These are phyloP conservation scores for Colletotrichum plurivorum DNA, from an alignment of 2,329 filamentous ascomycete genomes.

Conservation along the genomic window DNA sequence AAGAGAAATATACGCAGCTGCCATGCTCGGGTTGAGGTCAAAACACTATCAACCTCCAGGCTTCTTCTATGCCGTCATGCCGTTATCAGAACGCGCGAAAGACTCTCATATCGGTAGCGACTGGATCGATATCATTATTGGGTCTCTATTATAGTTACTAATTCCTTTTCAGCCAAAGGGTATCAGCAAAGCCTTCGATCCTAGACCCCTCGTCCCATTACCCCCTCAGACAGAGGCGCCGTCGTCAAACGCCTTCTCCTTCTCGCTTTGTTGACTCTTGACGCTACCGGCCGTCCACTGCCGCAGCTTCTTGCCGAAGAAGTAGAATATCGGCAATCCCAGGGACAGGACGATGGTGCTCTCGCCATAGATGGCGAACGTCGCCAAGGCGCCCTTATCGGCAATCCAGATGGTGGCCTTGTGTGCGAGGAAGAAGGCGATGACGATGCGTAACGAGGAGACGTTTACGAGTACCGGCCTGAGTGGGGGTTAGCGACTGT, in stretches of 20 bases:
- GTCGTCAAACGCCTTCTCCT: conserved; percentile 28
- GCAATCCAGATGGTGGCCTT: conserved; percentile 47
- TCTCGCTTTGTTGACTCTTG: conserved; percentile 26
- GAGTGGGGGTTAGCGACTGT: background rate
- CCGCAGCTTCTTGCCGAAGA: conserved; percentile 42
- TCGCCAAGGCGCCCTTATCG: conserved; percentile 45
- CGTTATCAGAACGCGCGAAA: background rate
- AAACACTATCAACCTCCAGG: too few species aligned
- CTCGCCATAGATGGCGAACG: conserved; percentile 50
- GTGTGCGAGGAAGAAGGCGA: conserved; percentile 48
- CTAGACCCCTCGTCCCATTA: background rate
- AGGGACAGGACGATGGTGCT: conserved; percentile 48
- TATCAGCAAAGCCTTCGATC: background rate
- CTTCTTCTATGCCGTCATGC: background rate
- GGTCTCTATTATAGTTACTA: background rate
- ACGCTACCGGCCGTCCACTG: conserved; percentile 48
- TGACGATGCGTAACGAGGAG: conserved; percentile 48
- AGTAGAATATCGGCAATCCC: conserved; percentile 47
- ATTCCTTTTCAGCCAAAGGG: background rate
- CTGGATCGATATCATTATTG: background rate
- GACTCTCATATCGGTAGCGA: background rate
- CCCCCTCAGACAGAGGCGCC: conserved; percentile 15
- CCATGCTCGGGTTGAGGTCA: too few species aligned
- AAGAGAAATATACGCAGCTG: too few species aligned
- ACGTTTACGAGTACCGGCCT: conserved; percentile 52